Conservation (phyloP, 2,329 filamentous ascomycete species). For the Aspergillus ibericus region DNA sequence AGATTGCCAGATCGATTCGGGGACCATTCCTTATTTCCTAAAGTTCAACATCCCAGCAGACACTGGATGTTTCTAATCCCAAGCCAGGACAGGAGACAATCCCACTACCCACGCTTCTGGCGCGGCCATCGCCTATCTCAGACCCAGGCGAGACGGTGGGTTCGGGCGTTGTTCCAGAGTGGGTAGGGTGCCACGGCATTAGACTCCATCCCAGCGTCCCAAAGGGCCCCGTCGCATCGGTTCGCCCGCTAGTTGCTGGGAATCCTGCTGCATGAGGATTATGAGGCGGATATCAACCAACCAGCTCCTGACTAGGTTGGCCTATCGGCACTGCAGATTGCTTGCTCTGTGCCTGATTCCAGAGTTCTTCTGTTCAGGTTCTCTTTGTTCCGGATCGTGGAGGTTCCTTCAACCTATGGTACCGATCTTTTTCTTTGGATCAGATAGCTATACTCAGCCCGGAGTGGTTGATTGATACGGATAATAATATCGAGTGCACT, state of each 20-base stretch:
- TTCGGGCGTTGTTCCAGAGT: slow-evolving; percentile 13
- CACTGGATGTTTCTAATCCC: neutral
- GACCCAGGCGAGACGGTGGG: slow-evolving; percentile 4
- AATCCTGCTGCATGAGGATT: neutral
- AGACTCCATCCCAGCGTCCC: neutral
- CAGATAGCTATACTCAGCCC: neutral
- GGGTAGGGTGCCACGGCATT: slow-evolving; percentile 12
- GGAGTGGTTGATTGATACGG: neutral
- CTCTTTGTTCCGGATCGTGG: slow-evolving; percentile 1
- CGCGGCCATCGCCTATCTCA: neutral
- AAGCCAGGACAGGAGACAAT: neutral
- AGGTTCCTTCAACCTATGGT: neutral
- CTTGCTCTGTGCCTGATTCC: neutral
- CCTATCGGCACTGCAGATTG: neutral
- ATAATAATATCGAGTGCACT: too few relatives aligned
- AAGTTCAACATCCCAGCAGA: too few relatives aligned
- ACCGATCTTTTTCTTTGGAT: neutral
- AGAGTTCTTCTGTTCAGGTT: neutral
- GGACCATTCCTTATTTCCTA: too few relatives aligned
- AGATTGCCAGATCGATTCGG: neutral
- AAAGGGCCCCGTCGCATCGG: slow-evolving; percentile 8
- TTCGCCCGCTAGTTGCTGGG: slow-evolving; percentile 6
- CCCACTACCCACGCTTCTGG: neutral
- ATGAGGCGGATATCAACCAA: neutral
- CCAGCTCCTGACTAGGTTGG: neutral